phyloP scores from a whole-genome alignment of 2,329 filamentous ascomycete species.

The Hirsutella rhossiliensis region DNA sequence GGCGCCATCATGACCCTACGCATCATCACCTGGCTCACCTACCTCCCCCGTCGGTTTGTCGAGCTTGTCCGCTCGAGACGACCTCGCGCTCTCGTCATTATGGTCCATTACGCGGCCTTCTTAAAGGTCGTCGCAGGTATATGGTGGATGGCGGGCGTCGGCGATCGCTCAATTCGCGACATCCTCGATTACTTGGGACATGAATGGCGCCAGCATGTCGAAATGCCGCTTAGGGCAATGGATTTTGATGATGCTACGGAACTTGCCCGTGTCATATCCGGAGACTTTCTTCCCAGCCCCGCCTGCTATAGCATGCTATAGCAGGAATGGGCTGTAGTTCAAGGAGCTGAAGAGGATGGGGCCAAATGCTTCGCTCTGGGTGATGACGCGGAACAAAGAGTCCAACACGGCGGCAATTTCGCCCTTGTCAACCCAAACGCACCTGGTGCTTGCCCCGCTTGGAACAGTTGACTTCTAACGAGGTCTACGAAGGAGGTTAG shows the following conservation, averaged over 20 bases:
- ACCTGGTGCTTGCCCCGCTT: too few species aligned
- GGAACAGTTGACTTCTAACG: too few species aligned
- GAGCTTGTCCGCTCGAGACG: conserved; percentile 27
- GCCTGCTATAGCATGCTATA: too few species aligned
- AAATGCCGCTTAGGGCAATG: neutral
- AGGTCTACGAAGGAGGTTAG: too few species aligned
- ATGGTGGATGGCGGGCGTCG: conserved; percentile 41
- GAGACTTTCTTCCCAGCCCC: neutral
- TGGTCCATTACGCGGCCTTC: conserved; percentile 41
- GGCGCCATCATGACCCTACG: conserved; percentile 32
- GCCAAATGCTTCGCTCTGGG: neutral
- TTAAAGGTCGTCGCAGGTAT: conserved; percentile 27
- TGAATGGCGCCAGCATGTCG: neutral
- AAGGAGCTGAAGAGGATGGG: neutral
- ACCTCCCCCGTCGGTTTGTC: conserved; percentile 31
- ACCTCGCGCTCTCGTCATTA: conserved; percentile 35
- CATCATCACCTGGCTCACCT: conserved; percentile 41
- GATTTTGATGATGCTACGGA: neutral
- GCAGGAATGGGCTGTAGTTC: neutral
- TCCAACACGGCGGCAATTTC: neutral
- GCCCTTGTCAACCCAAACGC: too few species aligned
- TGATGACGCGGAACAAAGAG: neutral
- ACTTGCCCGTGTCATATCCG: neutral
- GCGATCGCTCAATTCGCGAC: conserved; percentile 31
- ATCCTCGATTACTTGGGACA: conserved; percentile 23